Evolutionary conservation across 2,329 filamentous ascomycete species (phyloP), one percentile per base, ranked within the genome.

Genomic region (Elsinoe fawcettii): DNA sequence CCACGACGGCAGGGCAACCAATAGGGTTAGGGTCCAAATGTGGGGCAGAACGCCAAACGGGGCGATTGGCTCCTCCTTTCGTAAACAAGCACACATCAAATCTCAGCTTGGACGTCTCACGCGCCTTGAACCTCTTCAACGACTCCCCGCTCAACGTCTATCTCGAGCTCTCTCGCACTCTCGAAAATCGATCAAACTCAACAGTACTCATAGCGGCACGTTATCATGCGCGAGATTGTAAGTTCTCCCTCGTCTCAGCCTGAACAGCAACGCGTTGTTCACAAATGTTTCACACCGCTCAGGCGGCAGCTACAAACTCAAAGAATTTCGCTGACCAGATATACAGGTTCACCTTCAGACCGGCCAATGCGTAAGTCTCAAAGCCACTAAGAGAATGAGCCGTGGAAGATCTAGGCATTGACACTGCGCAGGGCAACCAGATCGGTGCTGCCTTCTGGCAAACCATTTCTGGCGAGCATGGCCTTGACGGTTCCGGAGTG

Each of bases 401-500:
- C 20, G 43, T 11, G 3, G 3, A 7, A 37, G 68, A 62, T 65
- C 61, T 41, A 56, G 60, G 61, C 58, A 66, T 61, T 65, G 58
- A 69, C 65, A 63, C 57, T 53, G 54, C 32, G 46, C 49, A 96
- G 92, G 93, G 93, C 85, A 99, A 99, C 88, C 93, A 99, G 89
- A 96, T 97, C 70, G 93, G 93, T 92, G 93, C 93, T 82, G 93
- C 93, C 79, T 99, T 99, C 85, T 99, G 93, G 77, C 78, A 80
- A 72, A 78, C 71, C 65, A 80, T 81, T 70, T 80, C 78, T 62
- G 78, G 79, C 70, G 79, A 81, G 83, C 93, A 99, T 77, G 93
- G 93, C 72, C 90, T 99, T 73, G 93, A 99, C 79, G 90, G 88
- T 79, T 89, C 89, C 76, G 92, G 92, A 79, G 87, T 96, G 87